Evolutionary conservation across 768 basidiomycete species (phyloP).

Genomic region (Gymnopilus dilepis): DNA sequence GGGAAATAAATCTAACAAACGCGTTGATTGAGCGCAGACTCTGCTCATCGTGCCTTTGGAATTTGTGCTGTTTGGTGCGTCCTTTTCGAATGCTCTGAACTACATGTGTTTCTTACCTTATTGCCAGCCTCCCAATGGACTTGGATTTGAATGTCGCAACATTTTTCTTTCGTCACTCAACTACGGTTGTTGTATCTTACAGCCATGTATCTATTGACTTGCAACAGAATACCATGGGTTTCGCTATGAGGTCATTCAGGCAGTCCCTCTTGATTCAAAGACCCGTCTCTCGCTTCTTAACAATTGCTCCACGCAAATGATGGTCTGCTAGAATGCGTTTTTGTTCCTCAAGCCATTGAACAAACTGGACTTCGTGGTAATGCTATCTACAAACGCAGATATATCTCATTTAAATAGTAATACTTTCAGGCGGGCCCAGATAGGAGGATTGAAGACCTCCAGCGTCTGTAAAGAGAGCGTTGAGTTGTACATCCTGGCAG

Average conservation of each 20-base stretch:
- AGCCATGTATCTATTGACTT: not conserved
- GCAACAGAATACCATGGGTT: not conserved
- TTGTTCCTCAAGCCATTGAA: too few species aligned
- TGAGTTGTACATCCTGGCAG: not conserved
- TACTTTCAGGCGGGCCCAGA: slow-evolving; percentile 67
- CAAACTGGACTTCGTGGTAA: too few species aligned
- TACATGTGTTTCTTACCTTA: not conserved
- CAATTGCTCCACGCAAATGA: not conserved
- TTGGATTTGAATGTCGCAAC: not conserved
- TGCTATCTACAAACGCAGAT: too few species aligned
- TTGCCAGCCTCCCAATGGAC: not conserved
- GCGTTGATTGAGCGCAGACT: slow-evolving; percentile 52
- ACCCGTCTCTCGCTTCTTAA: not conserved
- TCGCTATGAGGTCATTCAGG: not conserved
- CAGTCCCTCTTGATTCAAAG: not conserved
- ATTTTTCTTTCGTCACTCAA: not conserved
- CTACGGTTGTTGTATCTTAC: not conserved
- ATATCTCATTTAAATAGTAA: slow-evolving; percentile 29
- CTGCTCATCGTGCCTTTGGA: not conserved
- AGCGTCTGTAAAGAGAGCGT: slow-evolving; percentile 44
- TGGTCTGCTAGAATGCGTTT: too few species aligned
- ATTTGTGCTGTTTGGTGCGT: not conserved
- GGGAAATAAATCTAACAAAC: slow-evolving; percentile 62
- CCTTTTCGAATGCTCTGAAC: not conserved
- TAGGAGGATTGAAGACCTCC: slow-evolving; percentile 62